These are phyloP conservation scores for Citrus cavaleriei DNA, from an alignment of 345 rosid genomes.

Conservation along the genomic window DNA sequence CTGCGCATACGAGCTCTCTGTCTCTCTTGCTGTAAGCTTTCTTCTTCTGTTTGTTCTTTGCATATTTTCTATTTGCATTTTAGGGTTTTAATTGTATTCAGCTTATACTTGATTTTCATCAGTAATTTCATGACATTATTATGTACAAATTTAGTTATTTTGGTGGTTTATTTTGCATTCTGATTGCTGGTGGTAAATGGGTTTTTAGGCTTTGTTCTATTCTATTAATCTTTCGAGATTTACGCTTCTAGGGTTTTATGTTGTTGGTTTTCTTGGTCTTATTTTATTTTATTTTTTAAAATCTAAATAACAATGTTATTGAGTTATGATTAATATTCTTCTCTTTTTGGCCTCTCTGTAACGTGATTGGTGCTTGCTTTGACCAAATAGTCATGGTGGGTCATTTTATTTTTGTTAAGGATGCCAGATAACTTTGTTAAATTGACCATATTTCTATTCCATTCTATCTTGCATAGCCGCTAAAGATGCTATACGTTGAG, in stretches of 20 bases:
- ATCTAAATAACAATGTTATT: not conserved
- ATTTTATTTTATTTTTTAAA: not conserved
- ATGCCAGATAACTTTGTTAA: not conserved
- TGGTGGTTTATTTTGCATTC: not conserved
- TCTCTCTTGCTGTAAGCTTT: not conserved
- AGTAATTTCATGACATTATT: not conserved
- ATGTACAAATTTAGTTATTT: not conserved
- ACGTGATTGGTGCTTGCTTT: not conserved
- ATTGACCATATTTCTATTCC: not conserved
- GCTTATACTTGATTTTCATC: not conserved
- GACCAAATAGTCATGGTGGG: not conserved
- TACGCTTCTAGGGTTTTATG: not conserved
- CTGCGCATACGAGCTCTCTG: not conserved
- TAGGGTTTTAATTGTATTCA: not conserved
- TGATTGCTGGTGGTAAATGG: not conserved
- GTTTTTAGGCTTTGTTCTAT: not conserved
- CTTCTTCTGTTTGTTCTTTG: not conserved
- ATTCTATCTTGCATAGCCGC: not conserved
- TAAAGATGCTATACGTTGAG: not conserved
- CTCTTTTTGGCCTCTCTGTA: not conserved
- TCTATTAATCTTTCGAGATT: not conserved
- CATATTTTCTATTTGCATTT: not conserved
- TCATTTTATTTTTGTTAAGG: not conserved
- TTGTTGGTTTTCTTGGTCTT: not conserved
- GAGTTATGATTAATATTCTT: not conserved